Evolutionary conservation across 176 grass and related monocot genomes (phyloP).

Genomic region (Triticum dicoccoides): DNA sequence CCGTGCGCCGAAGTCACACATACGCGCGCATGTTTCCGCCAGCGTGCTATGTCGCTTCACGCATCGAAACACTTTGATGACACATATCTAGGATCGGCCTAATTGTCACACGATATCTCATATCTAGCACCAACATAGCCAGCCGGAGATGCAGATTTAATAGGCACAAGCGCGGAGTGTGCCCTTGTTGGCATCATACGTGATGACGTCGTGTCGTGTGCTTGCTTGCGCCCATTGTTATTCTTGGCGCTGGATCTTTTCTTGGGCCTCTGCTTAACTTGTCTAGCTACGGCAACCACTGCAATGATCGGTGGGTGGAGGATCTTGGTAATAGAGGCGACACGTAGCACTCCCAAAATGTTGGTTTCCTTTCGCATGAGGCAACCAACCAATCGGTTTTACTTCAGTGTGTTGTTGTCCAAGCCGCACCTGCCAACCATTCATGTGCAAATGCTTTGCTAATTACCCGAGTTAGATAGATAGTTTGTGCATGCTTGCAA

Average conservation of each 20-base stretch:
- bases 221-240: not conserved
- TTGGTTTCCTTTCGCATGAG: not conserved
- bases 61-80: not conserved
- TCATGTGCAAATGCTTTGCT: not conserved
- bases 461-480: not conserved
- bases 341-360: not conserved
- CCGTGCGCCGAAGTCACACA: not conserved
- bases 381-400: not conserved
- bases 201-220: not conserved
- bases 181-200: not conserved
- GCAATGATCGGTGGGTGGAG: not conserved
- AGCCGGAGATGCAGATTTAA: too few species aligned
- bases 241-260: not conserved
- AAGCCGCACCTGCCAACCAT: not conserved
- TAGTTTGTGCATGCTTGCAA: constrained; percentile 17
- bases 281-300: not conserved
- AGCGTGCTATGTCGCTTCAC: not conserved
- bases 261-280: not conserved
- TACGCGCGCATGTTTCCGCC: not conserved
- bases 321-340: not conserved
- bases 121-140: not conserved
- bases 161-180: not conserved
- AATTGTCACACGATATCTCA: not conserved
- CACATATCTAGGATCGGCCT: not conserved
- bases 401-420: not conserved